Percentiles rank a stretch among this genome's conserved stretches.
Evolutionary conservation across 441 rosid species (phyloP).

Genomic region (Bocquillonia castaneifolia): DNA sequence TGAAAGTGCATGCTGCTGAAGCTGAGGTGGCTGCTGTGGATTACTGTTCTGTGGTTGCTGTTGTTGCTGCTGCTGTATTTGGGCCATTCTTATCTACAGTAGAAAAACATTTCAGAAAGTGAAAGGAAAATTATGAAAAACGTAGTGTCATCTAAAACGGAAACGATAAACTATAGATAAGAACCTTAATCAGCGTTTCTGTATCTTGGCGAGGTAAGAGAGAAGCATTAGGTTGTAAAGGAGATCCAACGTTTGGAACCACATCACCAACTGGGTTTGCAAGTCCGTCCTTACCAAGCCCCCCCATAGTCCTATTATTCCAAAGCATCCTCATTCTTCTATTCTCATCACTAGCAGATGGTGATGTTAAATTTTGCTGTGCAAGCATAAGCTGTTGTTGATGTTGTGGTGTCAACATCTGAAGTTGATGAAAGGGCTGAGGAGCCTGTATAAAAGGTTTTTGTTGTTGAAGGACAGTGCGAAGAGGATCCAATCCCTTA

Average conservation of each 20-base stretch:
- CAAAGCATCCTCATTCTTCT: slow-evolving; percentile 67
- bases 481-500: slow-evolving; percentile 71
- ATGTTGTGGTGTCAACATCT: slow-evolving; percentile 70
- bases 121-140: not conserved
- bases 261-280: slow-evolving; percentile 55
- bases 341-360: slow-evolving; percentile 63
- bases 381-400: slow-evolving; percentile 86
- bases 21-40: slow-evolving; percentile 45
- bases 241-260: slow-evolving; percentile 54
- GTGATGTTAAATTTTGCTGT: slow-evolving; percentile 65
- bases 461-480: slow-evolving; percentile 65
- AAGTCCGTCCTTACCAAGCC: slow-evolving; percentile 62
- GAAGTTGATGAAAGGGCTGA: slow-evolving; percentile 72
- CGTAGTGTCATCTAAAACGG: not conserved
- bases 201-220: slow-evolving; percentile 51
- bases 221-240: slow-evolving; percentile 47
- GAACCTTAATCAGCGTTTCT: slow-evolving; percentile 58
- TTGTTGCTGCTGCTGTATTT: slow-evolving; percentile 45
- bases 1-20: slow-evolving; percentile 55
- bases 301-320: slow-evolving; percentile 48
- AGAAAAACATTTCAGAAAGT: not conserved
- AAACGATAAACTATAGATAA: not conserved
- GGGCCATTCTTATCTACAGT: slow-evolving; percentile 57
- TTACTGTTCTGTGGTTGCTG: slow-evolving; percentile 33
- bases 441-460: slow-evolving; percentile 74